Conservation (phyloP, 208 protist genomes). For the Tritrichomonas foetus region DNA sequence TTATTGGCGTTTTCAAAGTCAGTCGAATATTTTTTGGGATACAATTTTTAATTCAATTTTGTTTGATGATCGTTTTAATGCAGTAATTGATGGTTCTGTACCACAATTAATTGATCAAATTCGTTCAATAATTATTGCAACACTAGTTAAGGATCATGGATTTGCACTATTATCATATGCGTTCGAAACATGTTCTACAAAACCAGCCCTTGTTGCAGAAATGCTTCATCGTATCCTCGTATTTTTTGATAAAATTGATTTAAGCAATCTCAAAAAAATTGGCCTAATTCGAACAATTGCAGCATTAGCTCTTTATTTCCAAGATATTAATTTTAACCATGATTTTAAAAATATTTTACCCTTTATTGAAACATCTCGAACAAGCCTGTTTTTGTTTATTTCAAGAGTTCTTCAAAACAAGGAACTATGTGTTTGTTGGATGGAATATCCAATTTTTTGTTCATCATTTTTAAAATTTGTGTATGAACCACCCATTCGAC, state of each 20-base stretch:
- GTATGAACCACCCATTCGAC: not conserved
- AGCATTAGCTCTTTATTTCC: not conserved
- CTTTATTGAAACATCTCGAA: not conserved
- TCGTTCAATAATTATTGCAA: not conserved
- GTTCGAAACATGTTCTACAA: not conserved
- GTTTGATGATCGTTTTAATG: not conserved
- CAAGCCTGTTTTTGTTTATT: not conserved
- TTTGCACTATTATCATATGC: not conserved
- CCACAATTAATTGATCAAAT: not conserved
- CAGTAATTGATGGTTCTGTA: not conserved
- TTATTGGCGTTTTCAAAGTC: not conserved
- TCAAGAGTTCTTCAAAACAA: not conserved
- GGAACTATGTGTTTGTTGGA: not conserved
- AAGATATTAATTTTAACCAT: not conserved
- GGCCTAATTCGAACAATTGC: not conserved
- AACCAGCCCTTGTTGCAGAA: not conserved
- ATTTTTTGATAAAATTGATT: not conserved
- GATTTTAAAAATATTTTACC: not conserved
- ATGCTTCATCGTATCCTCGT: not conserved
- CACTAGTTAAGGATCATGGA: not conserved
- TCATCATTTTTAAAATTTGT: not conserved
- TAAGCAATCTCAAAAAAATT: not conserved
- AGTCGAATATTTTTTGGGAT: not conserved
- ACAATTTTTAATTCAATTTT: not conserved
- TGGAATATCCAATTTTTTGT: not conserved